phyloP scores from a whole-genome alignment of 768 basidiomycete genomes.

The Boletus edulis region DNA sequence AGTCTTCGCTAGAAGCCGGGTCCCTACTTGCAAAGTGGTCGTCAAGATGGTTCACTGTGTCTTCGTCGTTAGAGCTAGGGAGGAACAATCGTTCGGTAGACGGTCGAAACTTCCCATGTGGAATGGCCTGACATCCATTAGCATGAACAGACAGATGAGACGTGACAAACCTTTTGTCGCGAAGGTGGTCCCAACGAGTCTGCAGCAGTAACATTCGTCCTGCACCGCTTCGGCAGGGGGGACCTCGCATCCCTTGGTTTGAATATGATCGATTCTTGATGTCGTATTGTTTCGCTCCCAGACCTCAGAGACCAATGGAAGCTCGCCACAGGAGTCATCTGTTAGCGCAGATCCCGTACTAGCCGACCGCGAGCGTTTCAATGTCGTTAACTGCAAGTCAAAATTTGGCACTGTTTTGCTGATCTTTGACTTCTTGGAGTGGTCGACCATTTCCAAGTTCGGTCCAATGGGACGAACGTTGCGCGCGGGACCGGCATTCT shows the following conservation, averaged over 20 bases:
- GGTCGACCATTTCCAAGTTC: slow-evolving; percentile 43
- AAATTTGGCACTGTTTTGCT: slow-evolving; percentile 41
- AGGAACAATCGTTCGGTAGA: slow-evolving; percentile 20
- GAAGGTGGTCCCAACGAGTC: neutral
- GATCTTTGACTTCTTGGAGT: slow-evolving; percentile 1
- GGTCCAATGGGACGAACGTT: slow-evolving; percentile 37
- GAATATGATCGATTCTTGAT: slow-evolving; percentile 34
- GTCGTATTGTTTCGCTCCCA: slow-evolving; percentile 31
- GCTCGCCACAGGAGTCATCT: slow-evolving; percentile 35
- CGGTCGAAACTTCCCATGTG: neutral
- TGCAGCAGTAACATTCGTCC: neutral
- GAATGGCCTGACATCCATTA: slow-evolving; percentile 9
- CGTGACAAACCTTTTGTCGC: slow-evolving; percentile 15
- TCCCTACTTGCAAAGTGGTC: neutral
- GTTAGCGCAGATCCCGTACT: slow-evolving; percentile 12
- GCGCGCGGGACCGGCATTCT: slow-evolving; percentile 40
- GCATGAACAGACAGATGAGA: neutral
- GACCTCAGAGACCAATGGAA: slow-evolving; percentile 32
- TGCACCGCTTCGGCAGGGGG: slow-evolving; percentile 21
- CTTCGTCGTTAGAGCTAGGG: slow-evolving; percentile 12
- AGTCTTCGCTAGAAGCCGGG: slow-evolving; percentile 21
- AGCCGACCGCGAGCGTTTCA: slow-evolving; percentile 24
- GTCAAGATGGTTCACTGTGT: neutral
- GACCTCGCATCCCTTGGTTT: slow-evolving; percentile 31
- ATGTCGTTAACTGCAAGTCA: slow-evolving; percentile 45